A percentile compares a stretch with the other conserved stretches of the same genome.
These are phyloP conservation scores for Boletus sp. DNA, from an alignment of 768 basidiomycete genomes.

Conservation along the genomic window DNA sequence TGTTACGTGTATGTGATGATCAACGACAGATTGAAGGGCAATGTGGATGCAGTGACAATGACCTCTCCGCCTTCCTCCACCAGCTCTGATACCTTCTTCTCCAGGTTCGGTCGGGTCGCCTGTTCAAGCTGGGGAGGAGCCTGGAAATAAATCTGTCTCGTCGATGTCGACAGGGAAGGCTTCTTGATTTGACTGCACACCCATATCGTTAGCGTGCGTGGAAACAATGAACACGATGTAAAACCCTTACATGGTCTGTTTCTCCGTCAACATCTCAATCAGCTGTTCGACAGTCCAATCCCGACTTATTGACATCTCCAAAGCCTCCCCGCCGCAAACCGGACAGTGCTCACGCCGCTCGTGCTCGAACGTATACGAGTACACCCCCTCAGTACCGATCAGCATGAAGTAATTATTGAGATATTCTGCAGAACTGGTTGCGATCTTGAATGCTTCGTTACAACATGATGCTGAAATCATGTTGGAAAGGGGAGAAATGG, in stretches of 20 bases:
- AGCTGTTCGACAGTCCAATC: constrained; percentile 82
- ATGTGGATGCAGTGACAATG: constrained; percentile 79
- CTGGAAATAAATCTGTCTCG: constrained; percentile 84
- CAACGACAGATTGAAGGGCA: constrained; percentile 84
- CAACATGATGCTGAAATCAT: constrained; percentile 78
- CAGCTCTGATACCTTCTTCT: constrained; percentile 81
- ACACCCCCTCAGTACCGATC: constrained; percentile 93
- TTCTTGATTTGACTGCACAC: constrained; percentile 86
- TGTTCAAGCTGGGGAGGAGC: constrained; percentile 89
- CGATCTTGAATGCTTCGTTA: constrained; percentile 99
- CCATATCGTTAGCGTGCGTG: background rate
- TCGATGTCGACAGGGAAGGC: constrained; percentile 81
- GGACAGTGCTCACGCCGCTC: constrained; percentile 92
- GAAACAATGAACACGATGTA: background rate
- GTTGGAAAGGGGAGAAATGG: constrained; percentile 2
- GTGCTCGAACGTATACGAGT: constrained; percentile 96
- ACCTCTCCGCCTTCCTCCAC: constrained; percentile 75
- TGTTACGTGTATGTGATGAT: constrained; percentile 52
- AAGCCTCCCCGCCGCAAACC: constrained; percentile 89
- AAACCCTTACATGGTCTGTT: constrained; percentile 78
- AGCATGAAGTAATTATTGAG: constrained; percentile 99
- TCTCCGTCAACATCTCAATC: constrained; percentile 84
- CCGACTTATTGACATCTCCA: constrained; percentile 66
- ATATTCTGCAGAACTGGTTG: constrained; percentile 90
- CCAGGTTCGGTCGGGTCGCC: constrained; percentile 86